These are phyloP conservation scores for Sphaerostilbella broomeana DNA, from an alignment of 2,329 filamentous ascomycete genomes.

Conservation along the genomic window DNA sequence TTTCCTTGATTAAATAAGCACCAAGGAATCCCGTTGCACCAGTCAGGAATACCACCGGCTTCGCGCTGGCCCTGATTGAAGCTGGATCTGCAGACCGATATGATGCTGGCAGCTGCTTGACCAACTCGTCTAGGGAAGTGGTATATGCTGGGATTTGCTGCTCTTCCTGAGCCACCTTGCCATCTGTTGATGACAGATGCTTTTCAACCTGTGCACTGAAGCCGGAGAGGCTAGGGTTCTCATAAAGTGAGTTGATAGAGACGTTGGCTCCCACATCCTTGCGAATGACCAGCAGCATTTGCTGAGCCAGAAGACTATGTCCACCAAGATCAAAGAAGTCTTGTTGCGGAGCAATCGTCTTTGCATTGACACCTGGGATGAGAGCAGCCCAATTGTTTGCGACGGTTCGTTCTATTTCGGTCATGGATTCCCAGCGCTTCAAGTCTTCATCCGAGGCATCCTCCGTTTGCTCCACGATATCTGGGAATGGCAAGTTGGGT, in stretches of 20 bases:
- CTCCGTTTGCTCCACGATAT: constrained; percentile 56
- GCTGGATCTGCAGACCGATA: constrained; percentile 32
- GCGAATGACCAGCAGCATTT: constrained; percentile 59
- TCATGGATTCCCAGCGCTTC: constrained; percentile 46
- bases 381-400: constrained; percentile 63
- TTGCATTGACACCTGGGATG: constrained; percentile 58
- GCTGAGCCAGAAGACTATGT: constrained; percentile 53
- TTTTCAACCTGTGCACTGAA: constrained; percentile 26
- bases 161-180: constrained; percentile 22
- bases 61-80: constrained; percentile 20
- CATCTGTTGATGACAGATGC: constrained; percentile 21
- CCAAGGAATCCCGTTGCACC: constrained; percentile 77
- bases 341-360: constrained; percentile 44
- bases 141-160: constrained; percentile 46
- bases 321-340: constrained; percentile 35
- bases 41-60: constrained; percentile 66
- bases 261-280: constrained; percentile 25
- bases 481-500: constrained; percentile 72
- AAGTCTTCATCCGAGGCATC: constrained; percentile 30
- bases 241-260: constrained; percentile 27
- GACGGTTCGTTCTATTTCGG: constrained; percentile 33
- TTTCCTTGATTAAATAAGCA: constrained; percentile 68
- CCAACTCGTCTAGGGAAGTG: constrained; percentile 46
- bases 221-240: constrained; percentile 22
- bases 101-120: constrained; percentile 39